Evolutionary conservation across 1,284 basidiomycete species (phyloP).

Genomic region (Wolfiporia cocos): DNA sequence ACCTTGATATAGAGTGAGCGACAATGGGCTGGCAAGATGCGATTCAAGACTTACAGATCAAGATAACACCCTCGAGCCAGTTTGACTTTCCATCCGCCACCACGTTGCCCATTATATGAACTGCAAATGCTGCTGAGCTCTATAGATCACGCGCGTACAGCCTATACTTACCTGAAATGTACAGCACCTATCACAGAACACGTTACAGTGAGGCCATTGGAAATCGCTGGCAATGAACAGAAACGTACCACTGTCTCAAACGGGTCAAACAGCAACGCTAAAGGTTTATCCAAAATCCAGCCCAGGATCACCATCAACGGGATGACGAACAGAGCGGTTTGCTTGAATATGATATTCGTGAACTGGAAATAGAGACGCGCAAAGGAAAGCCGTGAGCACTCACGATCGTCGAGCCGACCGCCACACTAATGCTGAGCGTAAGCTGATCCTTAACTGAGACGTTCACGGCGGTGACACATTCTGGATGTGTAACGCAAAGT

Average conservation of each 20-base stretch:
- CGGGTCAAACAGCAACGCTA: conserved; percentile 74
- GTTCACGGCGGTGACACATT: conserved; percentile 75
- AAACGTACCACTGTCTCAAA: conserved; percentile 61
- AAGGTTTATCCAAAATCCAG: conserved; percentile 66
- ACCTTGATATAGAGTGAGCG: conserved; percentile 25
- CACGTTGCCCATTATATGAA: conserved; percentile 78
- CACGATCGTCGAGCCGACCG: conserved; percentile 87
- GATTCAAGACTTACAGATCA: conserved; percentile 23
- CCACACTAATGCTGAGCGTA: conserved; percentile 73
- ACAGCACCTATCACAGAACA: conserved; percentile 22
- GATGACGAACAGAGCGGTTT: conserved; percentile 87
- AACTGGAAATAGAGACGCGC: too few species aligned
- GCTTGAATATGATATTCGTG: conserved; percentile 50
- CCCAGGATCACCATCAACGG: conserved; percentile 66
- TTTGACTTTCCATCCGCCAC: conserved; percentile 83
- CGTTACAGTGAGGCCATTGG: too few species aligned
- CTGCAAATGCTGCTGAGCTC: conserved; percentile 29
- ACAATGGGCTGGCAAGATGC: not conserved
- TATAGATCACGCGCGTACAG: not conserved
- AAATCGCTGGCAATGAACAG: not conserved
- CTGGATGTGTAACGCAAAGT: conserved; percentile 15
- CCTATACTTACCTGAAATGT: conserved; percentile 27
- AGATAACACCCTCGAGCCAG: conserved; percentile 68
- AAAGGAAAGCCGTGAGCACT: conserved; percentile 23
- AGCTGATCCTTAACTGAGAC: conserved; percentile 79